Base-by-base conservation (phyloP, 2,329 filamentous ascomycete species). In the Blumeria graminis region DNA sequence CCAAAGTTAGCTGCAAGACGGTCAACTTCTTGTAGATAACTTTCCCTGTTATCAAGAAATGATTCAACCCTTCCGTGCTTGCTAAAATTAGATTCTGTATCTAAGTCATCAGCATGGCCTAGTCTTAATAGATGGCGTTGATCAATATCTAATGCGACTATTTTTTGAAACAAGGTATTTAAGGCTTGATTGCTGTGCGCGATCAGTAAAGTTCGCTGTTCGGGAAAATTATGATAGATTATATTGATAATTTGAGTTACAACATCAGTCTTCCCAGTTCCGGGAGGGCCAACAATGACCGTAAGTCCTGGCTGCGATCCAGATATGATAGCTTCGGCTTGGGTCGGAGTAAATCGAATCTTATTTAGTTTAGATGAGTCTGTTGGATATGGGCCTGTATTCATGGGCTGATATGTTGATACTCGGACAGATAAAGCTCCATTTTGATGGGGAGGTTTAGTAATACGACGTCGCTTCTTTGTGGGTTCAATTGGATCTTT, bases 191-290 rank as follows among this genome's bases (percentile, higher is more conserved):
- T 98, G 69, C 90, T 96, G 68, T 98, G 92, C 4, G 92, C 92
- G 60, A 98, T 80, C 43, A 98, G 78, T 16, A 98, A 72, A 0
- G 92, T 98, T 63, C 87, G 84, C 68, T 98, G 88, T 60, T 82
- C 75, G 7, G 92, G 89, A 67, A 95, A 98, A 69, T 96, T 94
- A 72, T 96, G 90, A 66, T 98, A 98, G 63, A 98, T 84, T 68
- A 96, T 95, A 72, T 86, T 95, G 70, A 98, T 98, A 67, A 96
- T 93, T 68, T 98, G 92, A 4, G 90, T 95, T 52, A 88, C 89
- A 56, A 98, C 92, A 69, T 98, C 92, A n/a, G 92, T 98, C 72
- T 98, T 98, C 60, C 93, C 92, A 6, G 92, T 98, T 56, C 92
- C 92, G 7, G 92, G 92, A 56, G 92, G 92, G 0, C 92, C 92